Percentiles rank a stretch among this genome's conserved stretches.
Conservation (phyloP, 139 green algal genomes). For the Astrephomene gubernaculifera region DNA sequence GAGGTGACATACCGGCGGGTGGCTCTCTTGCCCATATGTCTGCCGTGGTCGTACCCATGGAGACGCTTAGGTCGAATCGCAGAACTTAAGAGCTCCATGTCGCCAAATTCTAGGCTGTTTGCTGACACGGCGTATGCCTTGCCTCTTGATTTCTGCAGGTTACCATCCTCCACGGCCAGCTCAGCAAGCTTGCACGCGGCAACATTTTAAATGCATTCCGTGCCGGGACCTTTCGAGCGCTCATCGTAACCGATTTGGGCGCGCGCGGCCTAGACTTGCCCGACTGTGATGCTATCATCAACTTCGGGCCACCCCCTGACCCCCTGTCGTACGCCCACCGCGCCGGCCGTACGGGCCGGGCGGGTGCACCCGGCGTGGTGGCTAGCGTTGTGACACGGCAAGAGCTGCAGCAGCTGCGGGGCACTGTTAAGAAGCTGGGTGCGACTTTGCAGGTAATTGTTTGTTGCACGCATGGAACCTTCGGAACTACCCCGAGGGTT, state of each 20-base stretch:
- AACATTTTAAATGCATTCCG: conserved; percentile 79
- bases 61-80: too few species aligned
- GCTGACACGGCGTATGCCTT: too few species aligned
- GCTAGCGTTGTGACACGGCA: conserved; percentile 70
- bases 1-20: too few species aligned
- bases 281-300: conserved; percentile 88
- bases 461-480: too few species aligned
- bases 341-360: conserved; percentile 86
- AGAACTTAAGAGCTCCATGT: too few species aligned
- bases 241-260: conserved; percentile 90
- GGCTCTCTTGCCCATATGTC: too few species aligned
- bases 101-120: too few species aligned
- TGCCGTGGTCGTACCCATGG: too few species aligned
- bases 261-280: conserved; percentile 92
- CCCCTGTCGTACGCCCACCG: conserved; percentile 44
- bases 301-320: neutral
- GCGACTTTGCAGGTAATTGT: conserved; percentile 65
- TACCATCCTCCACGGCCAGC: conserved; percentile 76
- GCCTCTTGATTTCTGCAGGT: conserved; percentile 44
- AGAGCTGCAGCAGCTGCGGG: conserved; percentile 79
- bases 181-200: conserved; percentile 80
- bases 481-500: too few species aligned
- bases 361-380: conserved; percentile 78
- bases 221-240: conserved; percentile 68
- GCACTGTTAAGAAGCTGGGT: conserved; percentile 66